Percentiles rank a stretch among this genome's conserved stretches.
Evolutionary conservation across 2,329 filamentous ascomycete species (phyloP).

Genomic region (Thermomyces lanuginosus): DNA sequence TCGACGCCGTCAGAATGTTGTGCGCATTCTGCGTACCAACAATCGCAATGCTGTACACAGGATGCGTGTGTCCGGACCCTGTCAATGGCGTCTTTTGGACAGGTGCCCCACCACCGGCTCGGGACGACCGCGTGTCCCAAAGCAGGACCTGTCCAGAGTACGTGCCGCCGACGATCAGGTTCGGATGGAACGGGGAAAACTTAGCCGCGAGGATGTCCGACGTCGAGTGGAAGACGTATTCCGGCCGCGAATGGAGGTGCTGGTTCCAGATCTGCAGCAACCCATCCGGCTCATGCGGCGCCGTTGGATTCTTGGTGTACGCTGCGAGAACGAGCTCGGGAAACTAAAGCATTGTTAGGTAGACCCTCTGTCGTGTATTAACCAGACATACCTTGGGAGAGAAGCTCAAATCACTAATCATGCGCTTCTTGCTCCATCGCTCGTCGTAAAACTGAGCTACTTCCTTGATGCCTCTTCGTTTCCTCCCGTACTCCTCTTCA

Average conservation of each 20-base stretch:
- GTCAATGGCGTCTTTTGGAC: constrained; percentile 94
- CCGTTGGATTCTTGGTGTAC: constrained; percentile 93
- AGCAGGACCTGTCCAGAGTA: constrained; percentile 93
- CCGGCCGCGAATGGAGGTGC: constrained; percentile 81
- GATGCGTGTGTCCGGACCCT: constrained; percentile 87
- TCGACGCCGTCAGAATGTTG: constrained; percentile 94
- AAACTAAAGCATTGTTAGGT: constrained; percentile 34
- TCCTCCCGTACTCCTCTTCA: constrained; percentile 44
- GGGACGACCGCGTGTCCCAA: constrained; percentile 87
- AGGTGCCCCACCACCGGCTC: constrained; percentile 48
- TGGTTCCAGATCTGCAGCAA: constrained; percentile 94
- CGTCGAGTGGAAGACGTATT: constrained; percentile 92
- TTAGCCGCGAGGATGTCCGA: constrained; percentile 90
- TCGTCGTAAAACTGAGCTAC: constrained; percentile 88
- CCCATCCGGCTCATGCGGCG: constrained; percentile 83
- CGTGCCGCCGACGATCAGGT: constrained; percentile 85
- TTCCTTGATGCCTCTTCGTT: constrained; percentile 46
- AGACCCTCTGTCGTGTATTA: too few relatives aligned
- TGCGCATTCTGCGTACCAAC: constrained; percentile 97
- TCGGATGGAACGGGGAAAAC: constrained; percentile 97
- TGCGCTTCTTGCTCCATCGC: constrained; percentile 90
- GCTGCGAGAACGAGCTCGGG: constrained; percentile 83
- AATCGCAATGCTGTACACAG: constrained; percentile 87
- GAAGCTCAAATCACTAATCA: constrained; percentile 91
- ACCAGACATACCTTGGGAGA: constrained; percentile 65